These are phyloP conservation scores for Achaetomiella virescens DNA, from an alignment of 495 filamentous ascomycete species.

Conservation along the genomic window DNA sequence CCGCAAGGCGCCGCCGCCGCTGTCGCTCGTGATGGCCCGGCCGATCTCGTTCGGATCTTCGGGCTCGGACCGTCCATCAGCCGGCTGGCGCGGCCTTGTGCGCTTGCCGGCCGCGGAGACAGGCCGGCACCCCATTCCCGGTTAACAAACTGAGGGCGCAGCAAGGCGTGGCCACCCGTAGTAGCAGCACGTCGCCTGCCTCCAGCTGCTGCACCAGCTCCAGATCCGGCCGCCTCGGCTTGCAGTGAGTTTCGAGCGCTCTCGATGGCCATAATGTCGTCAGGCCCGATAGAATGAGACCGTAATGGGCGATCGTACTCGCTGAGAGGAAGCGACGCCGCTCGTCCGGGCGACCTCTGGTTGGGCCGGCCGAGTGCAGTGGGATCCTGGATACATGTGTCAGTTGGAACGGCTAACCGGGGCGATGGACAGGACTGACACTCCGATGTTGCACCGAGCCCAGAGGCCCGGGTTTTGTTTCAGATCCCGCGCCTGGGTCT, in stretches of 20 bases:
- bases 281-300: constrained; percentile 49
- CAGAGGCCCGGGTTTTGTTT: constrained; percentile 16
- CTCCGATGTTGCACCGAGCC: constrained; percentile 35
- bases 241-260: constrained; percentile 44
- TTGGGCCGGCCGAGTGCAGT: constrained; percentile 30
- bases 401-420: neutral
- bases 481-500: constrained; percentile 12
- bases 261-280: constrained; percentile 40
- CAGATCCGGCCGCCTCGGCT: constrained; percentile 28
- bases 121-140: constrained; percentile 42
- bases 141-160: constrained; percentile 24
- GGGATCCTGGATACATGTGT: constrained; percentile 33
- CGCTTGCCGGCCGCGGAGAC: constrained; percentile 49
- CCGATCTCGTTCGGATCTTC: constrained; percentile 46
- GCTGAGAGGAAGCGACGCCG: constrained; percentile 47
- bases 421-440: constrained; percentile 29
- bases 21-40: constrained; percentile 48
- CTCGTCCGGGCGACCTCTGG: constrained; percentile 39
- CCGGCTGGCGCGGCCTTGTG: constrained; percentile 39
- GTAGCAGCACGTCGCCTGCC: constrained; percentile 27
- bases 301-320: constrained; percentile 47
- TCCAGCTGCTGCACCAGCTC: constrained; percentile 14
- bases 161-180: constrained; percentile 32
- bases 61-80: constrained; percentile 14
- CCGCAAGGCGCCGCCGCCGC: constrained; percentile 26